Evolutionary conservation across 208 protist species (phyloP).

Genomic region (Crithidia expoeki): DNA sequence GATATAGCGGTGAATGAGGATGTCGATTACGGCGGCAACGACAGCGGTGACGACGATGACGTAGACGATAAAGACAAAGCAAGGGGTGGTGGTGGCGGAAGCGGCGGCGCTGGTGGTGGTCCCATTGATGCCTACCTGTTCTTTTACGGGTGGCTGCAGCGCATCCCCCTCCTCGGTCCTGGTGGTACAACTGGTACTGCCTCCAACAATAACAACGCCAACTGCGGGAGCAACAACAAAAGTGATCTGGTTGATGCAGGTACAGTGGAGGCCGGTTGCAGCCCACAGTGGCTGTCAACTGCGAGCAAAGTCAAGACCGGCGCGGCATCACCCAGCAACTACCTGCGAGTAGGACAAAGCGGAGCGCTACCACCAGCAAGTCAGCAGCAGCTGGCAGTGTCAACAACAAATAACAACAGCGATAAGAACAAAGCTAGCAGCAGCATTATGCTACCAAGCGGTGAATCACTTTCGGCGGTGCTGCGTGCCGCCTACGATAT

Average conservation of each 20-base stretch:
- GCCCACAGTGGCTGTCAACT: not conserved
- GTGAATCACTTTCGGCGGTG: conserved; percentile 58
- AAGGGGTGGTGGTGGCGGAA: conserved; percentile 21
- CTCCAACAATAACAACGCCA: not conserved
- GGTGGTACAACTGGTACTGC: not conserved
- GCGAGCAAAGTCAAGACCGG: not conserved
- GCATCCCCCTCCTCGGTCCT: conserved; percentile 24
- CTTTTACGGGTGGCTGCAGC: conserved; percentile 74
- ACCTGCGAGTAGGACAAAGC: not conserved
- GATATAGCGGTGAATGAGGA: conserved; percentile 20
- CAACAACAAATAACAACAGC: not conserved
- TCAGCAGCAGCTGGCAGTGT: not conserved
- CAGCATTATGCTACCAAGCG: conserved; percentile 40
- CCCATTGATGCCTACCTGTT: conserved; percentile 60
- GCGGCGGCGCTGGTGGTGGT: conserved; percentile 11
- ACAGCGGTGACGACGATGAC: conserved; percentile 28
- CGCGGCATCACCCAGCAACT: not conserved
- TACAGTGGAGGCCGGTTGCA: not conserved
- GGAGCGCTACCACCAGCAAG: not conserved
- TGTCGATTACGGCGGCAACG: conserved; percentile 33
- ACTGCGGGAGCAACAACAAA: not conserved
- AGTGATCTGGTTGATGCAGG: not conserved
- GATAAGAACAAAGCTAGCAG: conserved; percentile 4
- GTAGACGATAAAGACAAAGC: conserved; percentile 13
- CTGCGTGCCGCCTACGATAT: conserved; percentile 76